These are phyloP conservation scores for Thelephora terrestris DNA, from an alignment of 1,284 basidiomycete species.

Conservation along the genomic window DNA sequence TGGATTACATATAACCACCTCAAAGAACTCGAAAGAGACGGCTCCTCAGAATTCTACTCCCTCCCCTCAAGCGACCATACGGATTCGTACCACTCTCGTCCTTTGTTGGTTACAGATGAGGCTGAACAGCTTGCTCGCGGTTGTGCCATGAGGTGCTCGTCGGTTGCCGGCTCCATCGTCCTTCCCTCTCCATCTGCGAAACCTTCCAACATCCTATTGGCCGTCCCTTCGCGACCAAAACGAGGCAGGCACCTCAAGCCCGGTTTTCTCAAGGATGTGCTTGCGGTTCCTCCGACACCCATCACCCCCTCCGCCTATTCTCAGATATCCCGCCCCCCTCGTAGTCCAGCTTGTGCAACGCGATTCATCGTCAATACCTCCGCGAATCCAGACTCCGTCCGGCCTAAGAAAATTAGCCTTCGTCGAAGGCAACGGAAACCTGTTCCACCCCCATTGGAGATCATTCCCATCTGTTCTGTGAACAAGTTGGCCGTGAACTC, in stretches of 20 bases:
- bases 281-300: constrained; percentile 17
- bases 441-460: constrained; percentile 4
- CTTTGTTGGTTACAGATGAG: constrained; percentile 33
- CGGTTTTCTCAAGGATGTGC: constrained; percentile 22
- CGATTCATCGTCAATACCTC: constrained; percentile 4
- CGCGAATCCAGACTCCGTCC: too few species aligned
- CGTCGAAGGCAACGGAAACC: constrained; percentile 10
- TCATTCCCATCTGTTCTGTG: not conserved
- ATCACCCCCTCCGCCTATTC: not conserved
- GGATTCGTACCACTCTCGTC: constrained; percentile 38
- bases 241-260: constrained; percentile 24
- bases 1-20: constrained; percentile 20
- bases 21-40: constrained; percentile 6
- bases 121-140: constrained; percentile 21
- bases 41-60: constrained; percentile 29
- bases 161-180: constrained; percentile 19
- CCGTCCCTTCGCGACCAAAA: constrained; percentile 21
- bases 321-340: not conserved
- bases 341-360: constrained; percentile 1
- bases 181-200: constrained; percentile 17
- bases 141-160: not conserved
- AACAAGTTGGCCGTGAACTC: constrained; percentile 3
- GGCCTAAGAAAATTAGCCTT: too few species aligned
- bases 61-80: constrained; percentile 42
- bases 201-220: constrained; percentile 23